phyloP scores from a whole-genome alignment of 116 monocot species.

The Posidonia oceanica region DNA sequence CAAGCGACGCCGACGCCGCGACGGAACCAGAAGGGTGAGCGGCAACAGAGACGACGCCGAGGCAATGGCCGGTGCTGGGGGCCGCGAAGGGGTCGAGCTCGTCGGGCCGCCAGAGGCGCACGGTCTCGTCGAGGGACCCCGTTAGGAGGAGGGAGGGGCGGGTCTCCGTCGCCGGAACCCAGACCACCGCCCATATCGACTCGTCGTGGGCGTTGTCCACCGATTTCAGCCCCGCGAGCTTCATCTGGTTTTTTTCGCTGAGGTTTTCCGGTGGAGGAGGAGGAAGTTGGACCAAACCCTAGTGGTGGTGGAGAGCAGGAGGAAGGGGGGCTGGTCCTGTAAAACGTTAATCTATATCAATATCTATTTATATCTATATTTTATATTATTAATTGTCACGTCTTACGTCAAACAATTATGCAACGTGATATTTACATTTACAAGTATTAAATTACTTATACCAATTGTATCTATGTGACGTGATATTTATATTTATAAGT shows the following conservation, averaged over 20 bases:
- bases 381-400: too few relatives aligned
- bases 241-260: constrained; percentile 28
- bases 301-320: too few relatives aligned
- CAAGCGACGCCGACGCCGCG: constrained; percentile 86
- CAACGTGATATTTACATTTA: too few relatives aligned
- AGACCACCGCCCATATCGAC: constrained; percentile 84
- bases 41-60: constrained; percentile 92
- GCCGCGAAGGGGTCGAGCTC: constrained; percentile 47
- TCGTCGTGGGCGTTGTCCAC: constrained; percentile 88
- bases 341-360: too few relatives aligned
- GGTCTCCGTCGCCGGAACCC: constrained; percentile 62
- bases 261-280: too few relatives aligned
- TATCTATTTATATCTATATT: too few relatives aligned
- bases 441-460: too few relatives aligned
- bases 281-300: too few relatives aligned
- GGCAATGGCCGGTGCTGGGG: constrained; percentile 52
- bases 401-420: too few relatives aligned
- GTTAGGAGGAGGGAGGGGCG: constrained; percentile 74
- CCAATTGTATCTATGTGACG: too few relatives aligned
- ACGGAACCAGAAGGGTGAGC: constrained; percentile 69
- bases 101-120: constrained; percentile 76
- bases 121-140: constrained; percentile 92
- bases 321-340: too few relatives aligned
- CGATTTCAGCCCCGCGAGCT: constrained; percentile 75
- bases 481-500: too few relatives aligned